These are phyloP conservation scores for Mortierella sp. DNA, from an alignment of 371 early-diverging fungal species.

Conservation along the genomic window DNA sequence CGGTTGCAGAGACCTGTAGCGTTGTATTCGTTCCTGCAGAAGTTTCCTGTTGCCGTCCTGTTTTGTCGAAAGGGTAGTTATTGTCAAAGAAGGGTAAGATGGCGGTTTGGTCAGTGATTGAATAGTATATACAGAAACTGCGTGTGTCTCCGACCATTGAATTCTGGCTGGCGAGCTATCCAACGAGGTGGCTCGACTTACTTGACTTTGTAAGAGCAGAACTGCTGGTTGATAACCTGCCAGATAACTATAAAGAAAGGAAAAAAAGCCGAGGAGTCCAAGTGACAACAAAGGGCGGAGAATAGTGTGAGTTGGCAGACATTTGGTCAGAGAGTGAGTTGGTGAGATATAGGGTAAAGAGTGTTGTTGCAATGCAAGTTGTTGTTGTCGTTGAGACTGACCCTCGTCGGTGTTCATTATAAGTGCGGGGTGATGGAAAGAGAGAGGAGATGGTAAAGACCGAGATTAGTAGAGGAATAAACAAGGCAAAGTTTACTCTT, in stretches of 20 bases:
- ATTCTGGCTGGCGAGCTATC: not conserved
- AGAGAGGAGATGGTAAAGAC: slow-evolving; percentile 2
- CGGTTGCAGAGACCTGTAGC: slow-evolving; percentile 98
- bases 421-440: not conserved
- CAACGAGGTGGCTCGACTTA: slow-evolving; percentile 59
- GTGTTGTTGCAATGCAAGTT: not conserved
- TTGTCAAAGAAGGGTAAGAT: not conserved
- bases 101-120: not conserved
- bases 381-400: slow-evolving; percentile 14
- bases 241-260: slow-evolving; percentile 78
- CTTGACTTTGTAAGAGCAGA: slow-evolving; percentile 98
- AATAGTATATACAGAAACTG: slow-evolving; percentile 2
- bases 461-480: slow-evolving; percentile 19
- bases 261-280: not conserved
- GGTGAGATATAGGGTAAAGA: not conserved
- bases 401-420: slow-evolving; percentile 71
- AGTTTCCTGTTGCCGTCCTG: slow-evolving; percentile 87
- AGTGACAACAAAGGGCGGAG: not conserved
- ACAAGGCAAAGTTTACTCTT: not conserved
- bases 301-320: not conserved
- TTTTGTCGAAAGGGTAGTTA: not conserved
- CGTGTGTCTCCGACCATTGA: not conserved
- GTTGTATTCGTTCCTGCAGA: slow-evolving; percentile 99
- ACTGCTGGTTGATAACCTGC: slow-evolving; percentile 93
- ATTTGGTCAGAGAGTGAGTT: not conserved